These are phyloP conservation scores for Arthrocladium fulminans DNA, from an alignment of 2,329 filamentous ascomycete genomes.

Conservation along the genomic window DNA sequence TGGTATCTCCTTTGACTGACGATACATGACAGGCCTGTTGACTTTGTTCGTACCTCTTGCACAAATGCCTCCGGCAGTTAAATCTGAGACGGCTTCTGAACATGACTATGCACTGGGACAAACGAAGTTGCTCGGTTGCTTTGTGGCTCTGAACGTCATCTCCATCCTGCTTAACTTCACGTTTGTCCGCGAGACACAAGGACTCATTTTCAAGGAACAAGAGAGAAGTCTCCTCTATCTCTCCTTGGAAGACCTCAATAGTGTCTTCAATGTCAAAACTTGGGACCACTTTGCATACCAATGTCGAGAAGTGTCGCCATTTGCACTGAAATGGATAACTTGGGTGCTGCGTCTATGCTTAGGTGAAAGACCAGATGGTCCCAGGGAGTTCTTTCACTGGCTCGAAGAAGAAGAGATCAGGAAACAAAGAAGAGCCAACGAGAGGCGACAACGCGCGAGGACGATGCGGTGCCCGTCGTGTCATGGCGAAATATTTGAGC, in stretches of 20 bases:
- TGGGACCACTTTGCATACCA: background rate
- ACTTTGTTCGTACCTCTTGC: background rate
- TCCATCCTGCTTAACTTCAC: conserved; percentile 53
- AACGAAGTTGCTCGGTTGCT: conserved; percentile 49
- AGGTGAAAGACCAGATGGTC: no score
- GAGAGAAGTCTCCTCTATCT: background rate
- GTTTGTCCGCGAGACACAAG: conserved; percentile 43
- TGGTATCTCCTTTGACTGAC: background rate
- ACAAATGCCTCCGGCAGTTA: conserved; percentile 26
- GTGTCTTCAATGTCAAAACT: conserved; percentile 44
- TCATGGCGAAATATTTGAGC: no score
- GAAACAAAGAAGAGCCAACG: no score
- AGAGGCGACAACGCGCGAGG: no score
- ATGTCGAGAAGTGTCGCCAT: background rate
- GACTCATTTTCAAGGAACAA: background rate
- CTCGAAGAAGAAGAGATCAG: no score
- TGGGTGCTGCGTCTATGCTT: no score
- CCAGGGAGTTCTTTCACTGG: no score
- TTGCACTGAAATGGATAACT: no score
- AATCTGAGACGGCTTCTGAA: background rate
- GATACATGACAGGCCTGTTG: background rate
- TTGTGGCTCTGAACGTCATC: conserved; percentile 46
- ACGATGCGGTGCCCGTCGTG: no score
- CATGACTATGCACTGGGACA: conserved; percentile 23
- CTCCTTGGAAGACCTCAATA: conserved; percentile 44